Evolutionary conservation across 768 basidiomycete species (phyloP), one percentile per base, ranked within the genome.

Genomic region (Boletales sp.): DNA sequence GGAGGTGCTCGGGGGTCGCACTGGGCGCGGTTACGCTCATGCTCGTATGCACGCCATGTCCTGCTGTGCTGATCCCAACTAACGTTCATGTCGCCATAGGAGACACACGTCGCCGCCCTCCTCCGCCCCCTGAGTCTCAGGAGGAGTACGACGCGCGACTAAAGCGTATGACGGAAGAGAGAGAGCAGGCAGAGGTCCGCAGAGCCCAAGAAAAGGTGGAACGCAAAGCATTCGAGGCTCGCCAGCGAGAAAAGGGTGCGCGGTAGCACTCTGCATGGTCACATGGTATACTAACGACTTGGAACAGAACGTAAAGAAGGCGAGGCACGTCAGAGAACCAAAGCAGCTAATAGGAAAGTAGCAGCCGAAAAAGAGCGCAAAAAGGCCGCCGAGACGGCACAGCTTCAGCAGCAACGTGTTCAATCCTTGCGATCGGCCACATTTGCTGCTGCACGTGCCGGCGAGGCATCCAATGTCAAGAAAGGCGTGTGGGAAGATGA

Each of bases 401-500:
- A 72, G 42, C 58, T 65, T 17, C 74, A 76, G 37, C 72, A 74
- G 54, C 67, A 79, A 58, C 74, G 73, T 50, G 67, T 72, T 29
- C 88, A 90, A 59, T 65, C 59, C 27, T 69, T 71, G 40, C 80
- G 88, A 47, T 84, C 84, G 14, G 72, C 71, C 30, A 75, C 81
- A 27, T 90, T 91, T 64, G 70, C 75, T 14, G 84, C 86, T 21
- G 85, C 86, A 41, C 80, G 86, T 15, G 62, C 68, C 14, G 77
- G 79, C 11, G 72, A 86, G 32, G 58, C 66, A 15, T 74, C 67
- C 8, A 67, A 66, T 43, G 87, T 88, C 45, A 82, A 79, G 69
- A 77, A 79, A 54, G 81, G 80, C 27, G 67, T 89, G 18, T 87
- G 80, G 78, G 86, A 87, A 69, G 76, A 85, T 40, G 67, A 69